A percentile compares a stretch with the other conserved stretches of the same genome.
Conservation (phyloP, 495 filamentous ascomycete species). For the Lichina pygmaea region DNA sequence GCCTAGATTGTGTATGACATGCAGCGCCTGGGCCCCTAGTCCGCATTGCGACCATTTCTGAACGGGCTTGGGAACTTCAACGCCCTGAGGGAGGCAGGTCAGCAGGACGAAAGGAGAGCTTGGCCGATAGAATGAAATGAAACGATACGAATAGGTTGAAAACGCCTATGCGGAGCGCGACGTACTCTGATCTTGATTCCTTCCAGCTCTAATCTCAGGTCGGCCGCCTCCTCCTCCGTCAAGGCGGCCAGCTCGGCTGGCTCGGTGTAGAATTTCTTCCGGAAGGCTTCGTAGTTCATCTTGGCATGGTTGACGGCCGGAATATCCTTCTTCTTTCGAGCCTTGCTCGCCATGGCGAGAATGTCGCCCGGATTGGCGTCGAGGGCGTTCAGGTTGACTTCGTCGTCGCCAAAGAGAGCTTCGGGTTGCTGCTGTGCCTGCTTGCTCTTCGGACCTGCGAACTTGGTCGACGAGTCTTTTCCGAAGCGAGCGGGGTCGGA, state of each 20-base stretch:
- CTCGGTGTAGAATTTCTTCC: conserved; percentile 86
- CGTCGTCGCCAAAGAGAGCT: conserved; percentile 63
- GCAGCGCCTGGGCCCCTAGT: conserved; percentile 60
- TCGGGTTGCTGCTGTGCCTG: conserved; percentile 36
- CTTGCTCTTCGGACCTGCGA: conserved; percentile 8
- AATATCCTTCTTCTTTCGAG: conserved; percentile 88
- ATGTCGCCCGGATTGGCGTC: conserved; percentile 59
- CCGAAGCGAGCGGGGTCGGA: conserved; percentile 18
- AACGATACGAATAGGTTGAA: neutral
- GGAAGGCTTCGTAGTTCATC: conserved; percentile 56
- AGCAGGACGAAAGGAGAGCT: neutral
- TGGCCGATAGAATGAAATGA: neutral
- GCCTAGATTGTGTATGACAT: conserved; percentile 60
- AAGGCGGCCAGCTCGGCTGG: conserved; percentile 60
- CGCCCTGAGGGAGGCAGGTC: conserved; percentile 16
- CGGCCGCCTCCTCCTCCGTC: conserved; percentile 62
- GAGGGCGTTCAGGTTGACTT: conserved; percentile 46
- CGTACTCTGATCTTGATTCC: conserved; percentile 56
- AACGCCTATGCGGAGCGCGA: neutral
- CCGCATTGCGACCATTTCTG: conserved; percentile 94
- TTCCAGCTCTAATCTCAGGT: conserved; percentile 64
- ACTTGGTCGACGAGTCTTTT: conserved; percentile 11
- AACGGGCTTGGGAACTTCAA: conserved; percentile 74
- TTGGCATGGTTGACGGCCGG: conserved; percentile 66
- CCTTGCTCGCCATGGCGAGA: conserved; percentile 59